phyloP scores from a whole-genome alignment of 306 rosid species.

The Morella rubra region DNA sequence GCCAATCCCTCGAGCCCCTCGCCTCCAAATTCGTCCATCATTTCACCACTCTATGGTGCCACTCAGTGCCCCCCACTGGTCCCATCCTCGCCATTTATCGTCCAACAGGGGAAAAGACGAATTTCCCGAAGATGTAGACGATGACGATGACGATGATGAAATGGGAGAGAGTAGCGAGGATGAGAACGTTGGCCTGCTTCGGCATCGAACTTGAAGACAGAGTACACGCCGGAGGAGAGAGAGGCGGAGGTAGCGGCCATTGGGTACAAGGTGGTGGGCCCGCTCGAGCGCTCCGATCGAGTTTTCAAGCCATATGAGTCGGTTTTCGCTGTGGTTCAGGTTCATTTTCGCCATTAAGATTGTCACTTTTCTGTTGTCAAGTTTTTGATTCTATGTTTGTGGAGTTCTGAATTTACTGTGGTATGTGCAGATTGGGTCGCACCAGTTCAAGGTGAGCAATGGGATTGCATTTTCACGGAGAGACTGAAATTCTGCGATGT shows the following conservation, averaged over 20 bases:
- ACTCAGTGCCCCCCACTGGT: slow-evolving; percentile 32
- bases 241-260: slow-evolving; percentile 70
- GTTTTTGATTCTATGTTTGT: background rate
- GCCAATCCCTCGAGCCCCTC: slow-evolving; percentile 25
- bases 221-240: slow-evolving; percentile 65
- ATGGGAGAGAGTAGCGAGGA: slow-evolving; percentile 39
- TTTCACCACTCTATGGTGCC: slow-evolving; percentile 28
- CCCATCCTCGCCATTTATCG: slow-evolving; percentile 50
- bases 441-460: slow-evolving; percentile 90
- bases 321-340: slow-evolving; percentile 87
- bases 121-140: slow-evolving; percentile 34
- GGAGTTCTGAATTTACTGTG: slow-evolving; percentile 5
- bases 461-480: slow-evolving; percentile 82
- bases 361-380: background rate
- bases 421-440: slow-evolving; percentile 70
- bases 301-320: slow-evolving; percentile 77
- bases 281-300: slow-evolving; percentile 47
- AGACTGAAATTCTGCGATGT: slow-evolving; percentile 86
- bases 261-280: slow-evolving; percentile 73
- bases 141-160: slow-evolving; percentile 33
- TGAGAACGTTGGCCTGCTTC: slow-evolving; percentile 30
- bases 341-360: slow-evolving; percentile 14
- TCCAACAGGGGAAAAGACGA: slow-evolving; percentile 35
- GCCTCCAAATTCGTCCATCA: slow-evolving; percentile 23
- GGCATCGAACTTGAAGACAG: slow-evolving; percentile 39